Evolutionary conservation across 2,329 filamentous ascomycete genomes (phyloP).

Genomic region (Penicillium sp.): DNA sequence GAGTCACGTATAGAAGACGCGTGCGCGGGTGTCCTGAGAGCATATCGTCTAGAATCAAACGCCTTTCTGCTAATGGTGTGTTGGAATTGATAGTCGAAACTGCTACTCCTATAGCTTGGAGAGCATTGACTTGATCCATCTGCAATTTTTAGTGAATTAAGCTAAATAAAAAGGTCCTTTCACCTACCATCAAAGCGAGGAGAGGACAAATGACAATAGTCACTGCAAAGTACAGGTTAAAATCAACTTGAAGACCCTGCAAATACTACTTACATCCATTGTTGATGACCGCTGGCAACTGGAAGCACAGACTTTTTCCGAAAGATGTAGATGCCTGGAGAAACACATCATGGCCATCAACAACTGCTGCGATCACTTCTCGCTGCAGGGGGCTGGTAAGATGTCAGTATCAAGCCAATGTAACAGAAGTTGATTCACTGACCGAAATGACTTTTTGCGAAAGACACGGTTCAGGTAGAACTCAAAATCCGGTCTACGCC

Average conservation of each 20-base stretch:
- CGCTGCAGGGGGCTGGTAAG: conserved; percentile 71
- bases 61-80: conserved; percentile 65
- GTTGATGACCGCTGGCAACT: conserved; percentile 84
- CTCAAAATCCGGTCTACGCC: conserved; percentile 60
- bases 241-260: background rate
- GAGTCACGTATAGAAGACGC: conserved; percentile 87
- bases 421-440: conserved; percentile 14
- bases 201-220: conserved; percentile 89
- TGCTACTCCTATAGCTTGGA: conserved; percentile 71
- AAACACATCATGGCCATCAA: conserved; percentile 86
- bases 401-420: conserved; percentile 1
- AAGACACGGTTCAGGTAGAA: conserved; percentile 75
- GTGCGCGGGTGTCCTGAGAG: conserved; percentile 83
- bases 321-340: conserved; percentile 76
- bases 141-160: conserved; percentile 34
- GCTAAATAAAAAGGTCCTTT: background rate
- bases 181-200: conserved; percentile 77
- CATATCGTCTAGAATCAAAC: conserved; percentile 74
- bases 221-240: conserved; percentile 52
- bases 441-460: conserved; percentile 73
- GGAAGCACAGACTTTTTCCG: conserved; percentile 91
- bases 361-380: conserved; percentile 80
- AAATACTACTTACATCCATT: conserved; percentile 67
- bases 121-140: conserved; percentile 88
- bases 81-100: conserved; percentile 87